These are phyloP conservation scores for Aureobasidium namibiae DNA, from an alignment of 2,329 filamentous ascomycete species.

Conservation along the genomic window DNA sequence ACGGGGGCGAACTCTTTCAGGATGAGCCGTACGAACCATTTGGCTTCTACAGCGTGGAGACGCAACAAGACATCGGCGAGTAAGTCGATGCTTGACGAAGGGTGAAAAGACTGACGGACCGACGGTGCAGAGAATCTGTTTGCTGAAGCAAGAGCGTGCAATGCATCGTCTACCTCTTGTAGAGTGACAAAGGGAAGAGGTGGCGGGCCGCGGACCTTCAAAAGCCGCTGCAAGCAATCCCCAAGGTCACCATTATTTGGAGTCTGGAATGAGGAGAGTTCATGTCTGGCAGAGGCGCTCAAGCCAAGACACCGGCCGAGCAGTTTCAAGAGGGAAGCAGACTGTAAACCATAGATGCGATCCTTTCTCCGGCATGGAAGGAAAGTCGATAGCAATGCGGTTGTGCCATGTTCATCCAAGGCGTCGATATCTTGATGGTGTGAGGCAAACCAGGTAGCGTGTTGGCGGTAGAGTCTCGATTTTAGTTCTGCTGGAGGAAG, in stretches of 20 bases:
- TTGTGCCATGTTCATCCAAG: constrained; percentile 44
- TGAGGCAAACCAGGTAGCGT: constrained; percentile 55
- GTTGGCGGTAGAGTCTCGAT: constrained; percentile 15
- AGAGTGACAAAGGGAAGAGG: constrained; percentile 45
- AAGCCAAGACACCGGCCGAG: constrained; percentile 60
- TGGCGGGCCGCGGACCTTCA: constrained; percentile 46
- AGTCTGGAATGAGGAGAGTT: constrained; percentile 55
- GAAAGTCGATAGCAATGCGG: constrained; percentile 65
- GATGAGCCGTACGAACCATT: constrained; percentile 78
- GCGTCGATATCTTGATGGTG: constrained; percentile 53
- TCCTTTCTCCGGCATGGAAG: constrained; percentile 70
- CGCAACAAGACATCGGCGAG: constrained; percentile 34
- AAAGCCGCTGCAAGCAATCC: constrained; percentile 58
- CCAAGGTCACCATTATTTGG: constrained; percentile 60
- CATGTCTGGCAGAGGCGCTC: constrained; percentile 49
- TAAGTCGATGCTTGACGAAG: constrained; percentile 24
- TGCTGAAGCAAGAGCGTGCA: constrained; percentile 59
- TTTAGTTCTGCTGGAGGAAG: constrained; percentile 27
- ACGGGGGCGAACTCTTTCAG: constrained; percentile 69
- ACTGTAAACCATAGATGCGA: constrained; percentile 65
- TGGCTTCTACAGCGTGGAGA: constrained; percentile 61
- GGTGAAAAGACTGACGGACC: constrained; percentile 33
- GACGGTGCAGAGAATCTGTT: constrained; percentile 63
- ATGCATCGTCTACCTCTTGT: constrained; percentile 61
- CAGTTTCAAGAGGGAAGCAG: constrained; percentile 54